Evolutionary conservation across 2,329 filamentous ascomycete genomes (phyloP), one percentile per base, ranked within the genome.

Genomic region (Pseudogymnoascus verrucosus): DNA sequence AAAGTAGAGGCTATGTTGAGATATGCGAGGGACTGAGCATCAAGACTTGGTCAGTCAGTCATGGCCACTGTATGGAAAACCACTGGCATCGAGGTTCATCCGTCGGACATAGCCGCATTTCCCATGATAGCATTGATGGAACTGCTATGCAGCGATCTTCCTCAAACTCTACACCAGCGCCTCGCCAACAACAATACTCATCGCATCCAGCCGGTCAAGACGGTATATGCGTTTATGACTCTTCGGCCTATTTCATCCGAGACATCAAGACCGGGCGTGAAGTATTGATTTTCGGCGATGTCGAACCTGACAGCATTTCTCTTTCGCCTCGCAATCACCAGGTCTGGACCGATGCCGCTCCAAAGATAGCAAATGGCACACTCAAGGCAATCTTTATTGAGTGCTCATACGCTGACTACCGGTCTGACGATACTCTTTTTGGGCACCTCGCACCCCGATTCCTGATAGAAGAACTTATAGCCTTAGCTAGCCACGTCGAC

Each of bases 231-330:
- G 89, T 92, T 1, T 89, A 91, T 65, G 91, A 97, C 73, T 96
- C 91, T 67, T 95, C 92, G 16, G 93, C 91, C 0, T 98, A 93
- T 76, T 98, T 99, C 75, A 89, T 99, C 67, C 89, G 91, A 39
- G 89, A 95, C 65, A 79, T 88, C 36, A 73, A 78, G 0, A 89
- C 86, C 0, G 83, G 84, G 1, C 83, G 83, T 34, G 93, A 99
- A 75, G 84, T 98, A 2, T 84, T 99, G 65, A 90, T 99, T 60
- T 98, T 97, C 73, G 95, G 95, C 16, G 95, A 99, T 68, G 90
- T 98, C 39, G 95, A 99, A 72, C 92, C 95, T 0, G 95, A 99
- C 75, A 88, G 86, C 7, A 77, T 98, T 26, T 96, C 91, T 0
- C 76, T 93, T 1, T 88, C 85, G 1, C 92, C 93, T 0, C 86